These are phyloP conservation scores for Myxozyma sirexii DNA, from an alignment of 805 yeast species.

Conservation along the genomic window DNA sequence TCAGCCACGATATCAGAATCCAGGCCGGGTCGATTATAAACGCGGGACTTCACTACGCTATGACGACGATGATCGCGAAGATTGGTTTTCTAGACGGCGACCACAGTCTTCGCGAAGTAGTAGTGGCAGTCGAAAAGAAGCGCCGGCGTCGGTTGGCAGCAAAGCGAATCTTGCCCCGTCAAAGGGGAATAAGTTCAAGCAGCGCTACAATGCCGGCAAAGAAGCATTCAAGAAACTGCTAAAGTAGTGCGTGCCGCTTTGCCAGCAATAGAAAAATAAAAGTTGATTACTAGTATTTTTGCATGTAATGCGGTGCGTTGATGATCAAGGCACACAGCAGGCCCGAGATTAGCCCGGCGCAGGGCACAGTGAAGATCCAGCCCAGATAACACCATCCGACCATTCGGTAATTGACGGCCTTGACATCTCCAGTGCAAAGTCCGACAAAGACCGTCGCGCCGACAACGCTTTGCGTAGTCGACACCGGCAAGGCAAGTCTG, in stretches of 20 bases:
- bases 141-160: constrained; percentile 1
- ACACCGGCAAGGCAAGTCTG: constrained; percentile 68
- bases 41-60: no score
- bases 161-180: constrained; percentile 8
- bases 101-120: neutral
- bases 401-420: constrained; percentile 75
- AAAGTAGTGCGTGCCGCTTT: neutral
- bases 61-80: constrained; percentile 16
- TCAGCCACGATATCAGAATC: no score
- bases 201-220: constrained; percentile 18
- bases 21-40: no score
- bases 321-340: constrained; percentile 61
- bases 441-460: constrained; percentile 81
- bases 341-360: constrained; percentile 77
- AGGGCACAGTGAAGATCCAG: constrained; percentile 72
- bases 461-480: constrained; percentile 77
- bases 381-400: constrained; percentile 71
- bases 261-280: no score
- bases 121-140: neutral
- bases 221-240: constrained; percentile 26
- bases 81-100: constrained; percentile 21
- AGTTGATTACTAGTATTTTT: no score
- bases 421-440: constrained; percentile 63
- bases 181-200: constrained; percentile 14
- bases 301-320: constrained; percentile 56